Conservation (phyloP, 2,329 filamentous ascomycete species). For the Laburnicola sp. region DNA sequence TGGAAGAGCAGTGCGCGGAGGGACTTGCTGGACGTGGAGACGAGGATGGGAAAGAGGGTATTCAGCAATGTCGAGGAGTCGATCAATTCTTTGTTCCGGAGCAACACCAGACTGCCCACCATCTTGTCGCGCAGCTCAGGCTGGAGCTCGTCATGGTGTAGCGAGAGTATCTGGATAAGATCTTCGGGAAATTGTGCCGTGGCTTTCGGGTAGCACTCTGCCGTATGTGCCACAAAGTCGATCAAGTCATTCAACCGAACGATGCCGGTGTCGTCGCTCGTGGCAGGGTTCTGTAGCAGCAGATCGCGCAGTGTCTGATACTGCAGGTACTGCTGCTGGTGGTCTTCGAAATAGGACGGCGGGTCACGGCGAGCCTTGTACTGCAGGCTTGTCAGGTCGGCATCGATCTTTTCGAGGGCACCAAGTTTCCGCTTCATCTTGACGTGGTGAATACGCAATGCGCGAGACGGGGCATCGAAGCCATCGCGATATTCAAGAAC, state of each 20-base stretch:
- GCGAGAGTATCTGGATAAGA: slow-evolving; percentile 75
- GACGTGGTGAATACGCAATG: not conserved
- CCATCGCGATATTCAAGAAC: slow-evolving; percentile 1
- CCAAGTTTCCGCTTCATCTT: slow-evolving; percentile 86
- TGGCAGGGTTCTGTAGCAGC: slow-evolving; percentile 80
- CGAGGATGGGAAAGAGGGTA: slow-evolving; percentile 90
- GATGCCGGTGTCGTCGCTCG: slow-evolving; percentile 74
- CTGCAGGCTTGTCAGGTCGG: slow-evolving; percentile 72
- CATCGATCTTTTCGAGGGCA: slow-evolving; percentile 93
- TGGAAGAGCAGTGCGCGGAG: slow-evolving; percentile 80
- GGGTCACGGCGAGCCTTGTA: slow-evolving; percentile 91
- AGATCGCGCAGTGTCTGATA: slow-evolving; percentile 91
- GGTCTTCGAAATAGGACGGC: slow-evolving; percentile 87
- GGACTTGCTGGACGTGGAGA: slow-evolving; percentile 88
- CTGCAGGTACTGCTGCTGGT: slow-evolving; percentile 83
- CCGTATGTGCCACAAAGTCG: slow-evolving; percentile 89
- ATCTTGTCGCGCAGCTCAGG: slow-evolving; percentile 90
- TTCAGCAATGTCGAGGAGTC: slow-evolving; percentile 80
- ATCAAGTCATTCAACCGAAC: slow-evolving; percentile 88
- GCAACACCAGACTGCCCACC: slow-evolving; percentile 82
- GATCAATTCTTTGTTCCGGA: slow-evolving; percentile 89
- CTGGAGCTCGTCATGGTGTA: slow-evolving; percentile 82
- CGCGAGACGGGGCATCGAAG: not conserved
- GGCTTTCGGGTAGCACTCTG: slow-evolving; percentile 86
- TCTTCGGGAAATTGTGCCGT: slow-evolving; percentile 77